These are phyloP conservation scores for Tetraselmis striata DNA, from an alignment of 139 green algal species.

Conservation along the genomic window DNA sequence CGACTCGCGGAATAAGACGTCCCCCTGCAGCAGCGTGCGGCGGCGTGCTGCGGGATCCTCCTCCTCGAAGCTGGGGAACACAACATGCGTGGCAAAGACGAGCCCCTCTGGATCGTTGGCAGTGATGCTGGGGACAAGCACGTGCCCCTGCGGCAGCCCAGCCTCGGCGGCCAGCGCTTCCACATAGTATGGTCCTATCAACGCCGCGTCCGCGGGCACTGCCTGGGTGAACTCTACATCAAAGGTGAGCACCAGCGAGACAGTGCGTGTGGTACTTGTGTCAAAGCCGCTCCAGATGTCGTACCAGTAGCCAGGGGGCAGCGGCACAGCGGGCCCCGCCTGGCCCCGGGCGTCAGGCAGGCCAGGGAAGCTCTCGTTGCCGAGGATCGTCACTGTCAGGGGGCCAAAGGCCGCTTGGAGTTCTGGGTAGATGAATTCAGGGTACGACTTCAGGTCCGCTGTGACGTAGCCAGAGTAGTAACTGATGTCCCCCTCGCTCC, in stretches of 20 bases:
- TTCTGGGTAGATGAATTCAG: neutral
- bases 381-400: neutral
- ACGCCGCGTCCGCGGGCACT: neutral
- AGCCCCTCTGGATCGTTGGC: neutral
- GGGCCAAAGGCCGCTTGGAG: neutral
- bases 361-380: neutral
- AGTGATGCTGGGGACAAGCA: neutral
- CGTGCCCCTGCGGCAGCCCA: neutral
- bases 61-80: neutral
- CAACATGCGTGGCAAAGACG: neutral
- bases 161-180: neutral
- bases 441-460: neutral
- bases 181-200: neutral
- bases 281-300: neutral
- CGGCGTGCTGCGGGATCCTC: too few relatives aligned
- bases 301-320: neutral
- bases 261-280: neutral
- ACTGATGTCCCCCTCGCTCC: neutral
- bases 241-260: neutral
- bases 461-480: neutral
- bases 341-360: neutral
- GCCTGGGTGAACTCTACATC: neutral
- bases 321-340: neutral
- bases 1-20: too few relatives aligned
- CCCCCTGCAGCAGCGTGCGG: too few relatives aligned